Percentiles rank a stretch among this genome's conserved stretches.
phyloP scores from a whole-genome alignment of 2,329 filamentous ascomycete species.

The Pestalotiopsis sp. region DNA sequence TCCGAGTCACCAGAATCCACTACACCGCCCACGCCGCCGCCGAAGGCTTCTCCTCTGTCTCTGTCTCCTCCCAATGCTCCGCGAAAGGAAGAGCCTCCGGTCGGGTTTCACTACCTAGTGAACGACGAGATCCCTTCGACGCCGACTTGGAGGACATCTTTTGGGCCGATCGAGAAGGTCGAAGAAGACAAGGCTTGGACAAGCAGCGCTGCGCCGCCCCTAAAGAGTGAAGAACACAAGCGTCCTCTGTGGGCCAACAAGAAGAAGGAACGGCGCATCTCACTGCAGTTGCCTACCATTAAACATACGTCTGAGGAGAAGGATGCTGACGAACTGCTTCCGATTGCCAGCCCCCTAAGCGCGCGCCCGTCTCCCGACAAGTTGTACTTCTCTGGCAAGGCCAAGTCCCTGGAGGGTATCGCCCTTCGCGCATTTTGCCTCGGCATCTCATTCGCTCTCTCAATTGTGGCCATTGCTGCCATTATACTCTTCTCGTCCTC shows the following conservation, averaged over 20 bases:
- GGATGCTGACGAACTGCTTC: conserved; percentile 30
- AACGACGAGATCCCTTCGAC: conserved; percentile 6
- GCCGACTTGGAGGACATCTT: conserved; percentile 6
- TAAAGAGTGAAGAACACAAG: conserved; percentile 3
- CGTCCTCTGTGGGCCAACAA: conserved; percentile 25
- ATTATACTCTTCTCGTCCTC: conserved; percentile 40
- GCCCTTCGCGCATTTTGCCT: conserved; percentile 60
- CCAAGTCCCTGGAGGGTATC: conserved; percentile 62
- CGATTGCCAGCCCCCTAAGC: conserved; percentile 15
- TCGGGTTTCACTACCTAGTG: conserved; percentile 6
- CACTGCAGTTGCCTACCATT: conserved; percentile 22
- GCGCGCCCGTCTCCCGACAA: conserved; percentile 30
- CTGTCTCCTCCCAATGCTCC: not conserved
- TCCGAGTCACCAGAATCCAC: conserved; percentile 1
- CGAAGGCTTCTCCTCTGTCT: not conserved
- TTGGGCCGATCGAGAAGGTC: conserved; percentile 6
- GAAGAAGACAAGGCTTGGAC: conserved; percentile 11
- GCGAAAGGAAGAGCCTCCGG: conserved; percentile 8
- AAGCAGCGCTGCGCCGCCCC: not conserved
- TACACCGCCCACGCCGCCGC: not conserved
- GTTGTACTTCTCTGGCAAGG: conserved; percentile 46
- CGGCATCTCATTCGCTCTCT: conserved; percentile 44
- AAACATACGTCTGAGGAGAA: conserved; percentile 18
- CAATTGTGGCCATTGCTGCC: conserved; percentile 33
- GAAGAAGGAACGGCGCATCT: conserved; percentile 24